Percentiles rank a stretch among this genome's conserved stretches.
Evolutionary conservation across 345 rosid species (phyloP).

Genomic region (Iberis pinnata): DNA sequence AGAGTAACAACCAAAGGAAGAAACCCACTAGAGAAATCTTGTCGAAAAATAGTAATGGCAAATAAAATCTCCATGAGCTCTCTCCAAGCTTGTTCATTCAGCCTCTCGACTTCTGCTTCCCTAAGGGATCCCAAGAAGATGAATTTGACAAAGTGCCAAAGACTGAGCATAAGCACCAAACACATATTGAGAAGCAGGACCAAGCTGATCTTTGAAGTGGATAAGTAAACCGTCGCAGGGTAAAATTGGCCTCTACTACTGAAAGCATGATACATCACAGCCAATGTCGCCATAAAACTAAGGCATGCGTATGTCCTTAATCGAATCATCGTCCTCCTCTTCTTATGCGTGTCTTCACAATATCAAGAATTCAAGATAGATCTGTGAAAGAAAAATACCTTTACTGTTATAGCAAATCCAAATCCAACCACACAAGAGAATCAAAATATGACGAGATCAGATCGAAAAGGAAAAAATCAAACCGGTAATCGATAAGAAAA

Average conservation of each 20-base stretch:
- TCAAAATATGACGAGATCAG: not conserved
- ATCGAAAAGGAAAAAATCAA: not conserved
- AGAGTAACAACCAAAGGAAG: conserved; percentile 79
- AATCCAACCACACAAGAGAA: not conserved
- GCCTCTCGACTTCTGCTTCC: conserved; percentile 89
- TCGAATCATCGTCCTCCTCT: conserved; percentile 51
- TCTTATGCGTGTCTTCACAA: conserved; percentile 3
- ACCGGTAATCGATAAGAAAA: not conserved
- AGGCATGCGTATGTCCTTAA: conserved; percentile 63
- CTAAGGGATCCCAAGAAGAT: conserved; percentile 82
- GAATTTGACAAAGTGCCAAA: conserved; percentile 80
- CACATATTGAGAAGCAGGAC: conserved; percentile 90
- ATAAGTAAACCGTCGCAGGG: conserved; percentile 78
- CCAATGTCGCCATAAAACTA: conserved; percentile 53
- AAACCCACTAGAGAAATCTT: conserved; percentile 78
- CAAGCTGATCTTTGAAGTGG: conserved; percentile 80
- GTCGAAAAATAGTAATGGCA: conserved; percentile 86
- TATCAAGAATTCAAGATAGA: conserved; percentile 7
- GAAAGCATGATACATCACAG: conserved; percentile 76
- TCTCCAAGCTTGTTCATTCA: conserved; percentile 93
- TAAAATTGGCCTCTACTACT: conserved; percentile 83
- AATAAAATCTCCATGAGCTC: conserved; percentile 97
- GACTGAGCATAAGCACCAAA: conserved; percentile 63
- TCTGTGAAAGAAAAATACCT: conserved; percentile 3
- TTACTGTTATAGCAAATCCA: not conserved